Evolutionary conservation across 495 filamentous ascomycete species (phyloP).

Genomic region (Geoglossum glabrum): DNA sequence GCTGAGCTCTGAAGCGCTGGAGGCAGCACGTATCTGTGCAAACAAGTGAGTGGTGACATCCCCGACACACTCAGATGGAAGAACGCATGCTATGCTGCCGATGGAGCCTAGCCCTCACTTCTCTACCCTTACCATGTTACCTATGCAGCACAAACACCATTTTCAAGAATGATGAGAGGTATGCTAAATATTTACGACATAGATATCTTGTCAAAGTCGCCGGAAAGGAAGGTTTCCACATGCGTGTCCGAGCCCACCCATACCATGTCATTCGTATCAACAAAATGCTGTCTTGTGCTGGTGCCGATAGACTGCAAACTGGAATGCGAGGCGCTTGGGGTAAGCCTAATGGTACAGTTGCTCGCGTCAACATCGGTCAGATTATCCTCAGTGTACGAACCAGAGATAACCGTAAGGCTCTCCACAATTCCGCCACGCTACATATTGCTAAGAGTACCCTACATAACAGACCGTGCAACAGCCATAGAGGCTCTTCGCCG

Average conservation of each 20-base stretch:
- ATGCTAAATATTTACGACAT: not conserved
- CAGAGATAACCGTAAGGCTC: conserved; percentile 55
- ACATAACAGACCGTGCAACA: conserved; percentile 46
- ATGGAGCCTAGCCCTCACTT: conserved; percentile 91
- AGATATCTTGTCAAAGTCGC: conserved; percentile 88
- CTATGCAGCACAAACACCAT: too few relatives aligned
- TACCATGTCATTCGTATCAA: conserved; percentile 99
- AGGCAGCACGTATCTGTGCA: conserved; percentile 97
- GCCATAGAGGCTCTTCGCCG: conserved; percentile 97
- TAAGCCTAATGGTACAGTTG: conserved; percentile 94
- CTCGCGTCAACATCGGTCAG: conserved; percentile 98
- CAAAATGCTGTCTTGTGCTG: conserved; percentile 99
- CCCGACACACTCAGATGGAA: conserved; percentile 94
- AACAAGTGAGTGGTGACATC: conserved; percentile 89
- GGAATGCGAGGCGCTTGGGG: conserved; percentile 99
- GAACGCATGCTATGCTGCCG: too few relatives aligned
- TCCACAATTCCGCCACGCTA: not conserved
- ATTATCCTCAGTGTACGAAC: conserved; percentile 92
- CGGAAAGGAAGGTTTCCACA: conserved; percentile 98
- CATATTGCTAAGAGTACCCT: not conserved
- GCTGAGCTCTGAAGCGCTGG: conserved; percentile 93
- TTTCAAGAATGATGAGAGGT: too few relatives aligned
- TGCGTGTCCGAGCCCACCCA: conserved; percentile 93
- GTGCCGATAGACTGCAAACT: conserved; percentile 98
- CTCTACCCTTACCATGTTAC: conserved; percentile 99